A percentile compares a stretch with the other conserved stretches of the same genome.
phyloP scores from a whole-genome alignment of 345 rosid species.

The Eucalyptus erythrocorys region DNA sequence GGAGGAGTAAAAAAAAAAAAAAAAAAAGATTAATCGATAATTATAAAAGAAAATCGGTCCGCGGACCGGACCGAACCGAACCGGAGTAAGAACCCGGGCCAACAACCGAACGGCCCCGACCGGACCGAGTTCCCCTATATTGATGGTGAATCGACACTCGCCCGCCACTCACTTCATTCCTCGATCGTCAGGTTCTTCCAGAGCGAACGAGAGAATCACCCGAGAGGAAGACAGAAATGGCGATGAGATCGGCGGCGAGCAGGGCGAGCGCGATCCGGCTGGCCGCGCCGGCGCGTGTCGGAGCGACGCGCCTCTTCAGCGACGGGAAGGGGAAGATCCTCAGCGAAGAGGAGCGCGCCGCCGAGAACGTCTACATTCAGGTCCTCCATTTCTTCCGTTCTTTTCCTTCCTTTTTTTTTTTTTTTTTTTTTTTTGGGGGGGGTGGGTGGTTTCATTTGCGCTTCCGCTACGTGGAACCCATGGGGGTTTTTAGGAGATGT shows the following conservation, averaged over 20 bases:
- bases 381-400: slow-evolving; percentile 2
- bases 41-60: not conserved
- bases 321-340: slow-evolving; percentile 57
- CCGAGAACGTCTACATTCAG: slow-evolving; percentile 64
- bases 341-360: slow-evolving; percentile 77
- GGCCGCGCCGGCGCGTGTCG: slow-evolving; percentile 20
- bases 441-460: not conserved
- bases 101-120: not conserved
- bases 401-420: not conserved
- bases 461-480: not conserved
- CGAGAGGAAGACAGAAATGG: slow-evolving; percentile 4
- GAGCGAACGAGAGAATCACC: not conserved
- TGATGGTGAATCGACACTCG: not conserved
- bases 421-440: too few species aligned
- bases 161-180: not conserved
- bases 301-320: slow-evolving; percentile 36
- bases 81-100: not conserved
- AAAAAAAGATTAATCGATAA: not conserved
- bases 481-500: not conserved
- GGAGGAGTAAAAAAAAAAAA: not conserved
- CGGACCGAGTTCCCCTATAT: not conserved
- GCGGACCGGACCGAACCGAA: not conserved
- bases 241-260: slow-evolving; percentile 21
- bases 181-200: not conserved
- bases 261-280: slow-evolving; percentile 24